Base-by-base conservation (phyloP, 2,329 filamentous ascomycete genomes). In the Ilyonectria robusta region DNA sequence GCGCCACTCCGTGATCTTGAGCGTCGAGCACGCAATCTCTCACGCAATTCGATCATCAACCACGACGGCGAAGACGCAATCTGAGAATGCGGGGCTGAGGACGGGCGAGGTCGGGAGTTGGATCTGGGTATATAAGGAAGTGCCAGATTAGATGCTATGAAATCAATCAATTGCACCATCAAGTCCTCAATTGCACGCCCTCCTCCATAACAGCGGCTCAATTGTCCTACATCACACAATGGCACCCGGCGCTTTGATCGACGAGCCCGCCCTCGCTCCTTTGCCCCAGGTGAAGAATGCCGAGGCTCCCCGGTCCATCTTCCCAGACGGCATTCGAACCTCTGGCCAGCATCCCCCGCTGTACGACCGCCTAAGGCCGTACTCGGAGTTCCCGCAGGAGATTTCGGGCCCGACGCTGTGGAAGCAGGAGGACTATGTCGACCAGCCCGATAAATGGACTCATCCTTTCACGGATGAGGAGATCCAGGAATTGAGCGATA, bases 321-420 rank as follows among this genome's bases (percentile, higher is more conserved):
- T 85, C 72, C 84, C 84, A 4, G 84, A 86, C 42, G 84, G 84
- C 46, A 84, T 85, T 71, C 81, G 83, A 21, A 88, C 86, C 1
- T 87, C 92, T 1, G 93, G 93, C 40, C 93, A 95, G 78, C 91
- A 93, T 71, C 84, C 87, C 33, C 93, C 93, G 2, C 80, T 93
- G 26, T 92, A 91, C 75, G 84, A 90, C 40, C 81, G 86, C 3
- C 79, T 95, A 17, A 84, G 82, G 62, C 88, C 92, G 0, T 95
- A 94, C 79, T 84, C 87, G 0, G 85, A 87, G 13, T 95, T 95
- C 76, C 93, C 93, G 55, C 87, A 88, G 67, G 82, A 91, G 68
- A 93, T 95, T 76, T 85, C 86, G 0, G 93, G 93, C 6, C 88
- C 88, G 1, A 95, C 92, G 0, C 88, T 93, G 37, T 96, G 93